Evolutionary conservation across 2,329 filamentous ascomycete genomes (phyloP).

Genomic region (Alternaria arborescens): DNA sequence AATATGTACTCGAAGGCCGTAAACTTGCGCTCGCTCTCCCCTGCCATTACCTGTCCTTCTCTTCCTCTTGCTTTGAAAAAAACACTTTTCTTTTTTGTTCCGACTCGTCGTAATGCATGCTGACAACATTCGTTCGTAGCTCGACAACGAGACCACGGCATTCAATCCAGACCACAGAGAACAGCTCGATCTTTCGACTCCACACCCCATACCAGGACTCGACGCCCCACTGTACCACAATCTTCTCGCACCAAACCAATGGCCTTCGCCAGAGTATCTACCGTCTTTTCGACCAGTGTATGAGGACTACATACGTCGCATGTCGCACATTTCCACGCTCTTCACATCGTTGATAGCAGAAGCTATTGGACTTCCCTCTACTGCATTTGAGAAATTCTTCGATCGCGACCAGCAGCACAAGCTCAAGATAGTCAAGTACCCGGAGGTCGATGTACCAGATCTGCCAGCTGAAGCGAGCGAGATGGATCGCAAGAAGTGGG

Average conservation of each 20-base stretch:
- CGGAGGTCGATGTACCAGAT: conserved; percentile 62
- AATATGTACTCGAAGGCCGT: conserved; percentile 15
- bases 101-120: conserved; percentile 21
- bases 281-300: conserved; percentile 74
- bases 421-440: conserved; percentile 89
- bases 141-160: conserved; percentile 72
- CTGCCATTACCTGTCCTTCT: conserved; percentile 17
- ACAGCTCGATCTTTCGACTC: conserved; percentile 85
- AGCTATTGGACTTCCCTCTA: conserved; percentile 74
- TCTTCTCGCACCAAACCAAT: conserved; percentile 79
- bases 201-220: conserved; percentile 71
- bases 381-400: conserved; percentile 82
- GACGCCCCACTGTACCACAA: conserved; percentile 76
- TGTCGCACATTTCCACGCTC: conserved; percentile 74
- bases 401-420: conserved; percentile 79
- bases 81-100: conserved; percentile 9
- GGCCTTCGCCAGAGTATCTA: conserved; percentile 71
- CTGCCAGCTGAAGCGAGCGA: conserved; percentile 38
- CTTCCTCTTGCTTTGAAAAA: not conserved
- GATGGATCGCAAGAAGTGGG: conserved; percentile 54
- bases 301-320: conserved; percentile 77
- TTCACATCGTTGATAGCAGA: conserved; percentile 86
- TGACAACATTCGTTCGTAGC: conserved; percentile 39
- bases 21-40: conserved; percentile 6
- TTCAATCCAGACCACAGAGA: conserved; percentile 81